Base-by-base conservation (phyloP, 805 yeast genomes). In the Candida ponderosae region DNA sequence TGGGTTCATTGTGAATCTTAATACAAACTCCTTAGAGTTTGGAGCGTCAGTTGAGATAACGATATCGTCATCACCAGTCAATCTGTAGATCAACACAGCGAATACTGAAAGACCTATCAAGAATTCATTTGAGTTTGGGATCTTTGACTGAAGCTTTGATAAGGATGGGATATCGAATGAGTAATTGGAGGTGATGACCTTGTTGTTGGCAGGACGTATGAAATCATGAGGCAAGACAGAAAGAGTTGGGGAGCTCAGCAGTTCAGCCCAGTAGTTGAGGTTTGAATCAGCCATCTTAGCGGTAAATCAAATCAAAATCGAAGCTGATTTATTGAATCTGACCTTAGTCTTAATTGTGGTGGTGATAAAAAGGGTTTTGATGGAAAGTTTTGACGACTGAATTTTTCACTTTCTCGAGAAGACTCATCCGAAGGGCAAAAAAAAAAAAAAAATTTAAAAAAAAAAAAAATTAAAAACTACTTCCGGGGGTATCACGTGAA, bases 31-130 rank as follows among this genome's bases (percentile, higher is more conserved):
- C 36, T 64, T 61, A 30, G 62, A 53, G 6, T 59, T 58, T 3
- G 60, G 47, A 19, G 71, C 58, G 47, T 81, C 77, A 0, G 88
- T 78, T n/a, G 89, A 88, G 42, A 90, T 63, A n/a, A 82, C 79
- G 35, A 93, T 79, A 51, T 90, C 97, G 46, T 90, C 97, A 56
- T 90, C 97, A 18, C 97, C 97, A 2, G 96, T 82, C 33, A 86
- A 65, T 53, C 97, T 70, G 59, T 74, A 81, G 29, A 86, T 69
- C 40, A 90, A 68, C 1, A 81, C 76, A 18, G 81, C 75, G 62
- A 79, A 84, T 1, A 74, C 74, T 15, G 95, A 65, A 43, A 86
- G 65, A 0, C 79, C 78, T 14, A 73, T 59, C 9, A 65, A 53
- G 56, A 81, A 84, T 6, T 55, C 49, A 17, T 47, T 37, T 7